A percentile compares a stretch with the other conserved stretches of the same genome.
Evolutionary conservation across 2,329 filamentous ascomycete genomes (phyloP).

Genomic region (Rutstroemia sp.): DNA sequence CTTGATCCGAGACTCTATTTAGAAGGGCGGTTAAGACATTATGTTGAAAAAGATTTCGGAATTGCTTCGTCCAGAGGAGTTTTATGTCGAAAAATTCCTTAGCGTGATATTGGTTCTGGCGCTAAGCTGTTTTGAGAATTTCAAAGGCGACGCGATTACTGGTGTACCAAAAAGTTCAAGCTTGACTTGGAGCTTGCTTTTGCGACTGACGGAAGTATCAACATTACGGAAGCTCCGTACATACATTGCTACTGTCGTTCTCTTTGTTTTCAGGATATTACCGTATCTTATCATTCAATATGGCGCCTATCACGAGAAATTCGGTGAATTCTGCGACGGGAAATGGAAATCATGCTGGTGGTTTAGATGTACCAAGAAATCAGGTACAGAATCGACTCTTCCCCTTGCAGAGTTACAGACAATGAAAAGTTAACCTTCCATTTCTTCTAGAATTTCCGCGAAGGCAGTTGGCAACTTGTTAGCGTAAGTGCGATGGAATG

Average conservation of each 20-base stretch:
- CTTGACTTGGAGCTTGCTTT: not conserved
- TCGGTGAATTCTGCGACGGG: conserved; percentile 9
- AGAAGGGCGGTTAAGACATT: conserved; percentile 73
- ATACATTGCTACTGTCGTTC: not conserved
- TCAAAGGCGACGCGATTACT: not conserved
- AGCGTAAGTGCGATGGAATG: conserved; percentile 18
- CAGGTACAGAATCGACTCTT: not conserved
- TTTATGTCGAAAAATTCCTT: conserved; percentile 11
- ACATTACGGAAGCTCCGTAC: not conserved
- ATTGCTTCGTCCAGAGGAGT: conserved; percentile 4
- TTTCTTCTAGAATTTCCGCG: conserved; percentile 22
- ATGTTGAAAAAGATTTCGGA: conserved; percentile 22
- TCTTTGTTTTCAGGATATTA: not conserved
- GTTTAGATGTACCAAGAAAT: conserved; percentile 9
- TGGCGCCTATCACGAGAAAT: conserved; percentile 29
- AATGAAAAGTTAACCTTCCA: conserved; percentile 15
- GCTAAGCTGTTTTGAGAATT: conserved; percentile 2
- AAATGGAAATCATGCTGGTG: conserved; percentile 16
- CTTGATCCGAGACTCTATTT: conserved; percentile 99
- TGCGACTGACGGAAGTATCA: not conserved
- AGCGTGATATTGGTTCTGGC: not conserved
- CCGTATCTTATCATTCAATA: conserved; percentile 7
- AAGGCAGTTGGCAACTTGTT: conserved; percentile 28
- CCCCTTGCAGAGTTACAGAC: not conserved
- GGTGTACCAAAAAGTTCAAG: not conserved